Percentiles rank a stretch among this genome's conserved stretches.
These are phyloP conservation scores for Myxozyma mucilagina DNA, from an alignment of 805 yeast species.

Conservation along the genomic window DNA sequence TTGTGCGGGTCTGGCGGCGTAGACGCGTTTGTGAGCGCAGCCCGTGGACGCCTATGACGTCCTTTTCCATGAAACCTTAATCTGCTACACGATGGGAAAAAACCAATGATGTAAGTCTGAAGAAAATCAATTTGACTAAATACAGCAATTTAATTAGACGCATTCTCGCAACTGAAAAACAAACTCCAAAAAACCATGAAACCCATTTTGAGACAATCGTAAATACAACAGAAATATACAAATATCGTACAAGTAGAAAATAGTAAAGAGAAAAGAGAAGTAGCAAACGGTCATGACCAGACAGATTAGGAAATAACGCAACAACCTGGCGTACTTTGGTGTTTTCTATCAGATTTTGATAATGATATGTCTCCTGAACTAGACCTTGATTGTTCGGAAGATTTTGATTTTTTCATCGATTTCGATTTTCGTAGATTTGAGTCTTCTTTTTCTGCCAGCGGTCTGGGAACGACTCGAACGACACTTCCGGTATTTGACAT, in stretches of 20 bases:
- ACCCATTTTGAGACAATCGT: not conserved
- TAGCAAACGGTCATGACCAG: not conserved
- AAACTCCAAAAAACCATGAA: not conserved
- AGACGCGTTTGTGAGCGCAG: too few species aligned
- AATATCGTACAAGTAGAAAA: not conserved
- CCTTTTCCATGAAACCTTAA: not conserved
- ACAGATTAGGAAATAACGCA: not conserved
- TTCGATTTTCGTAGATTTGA: not conserved
- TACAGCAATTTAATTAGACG: not conserved
- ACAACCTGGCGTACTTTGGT: not conserved
- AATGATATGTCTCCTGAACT: not conserved
- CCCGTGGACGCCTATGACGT: not conserved
- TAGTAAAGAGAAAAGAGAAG: not conserved
- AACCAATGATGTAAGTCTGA: not conserved
- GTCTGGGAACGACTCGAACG: not conserved
- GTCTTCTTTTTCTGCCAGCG: not conserved
- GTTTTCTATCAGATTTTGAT: not conserved
- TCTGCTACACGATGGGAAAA: not conserved
- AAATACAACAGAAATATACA: not conserved
- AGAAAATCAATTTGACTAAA: not conserved
- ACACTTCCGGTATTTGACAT: constrained; percentile 7
- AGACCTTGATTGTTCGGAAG: not conserved
- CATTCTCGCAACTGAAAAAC: not conserved
- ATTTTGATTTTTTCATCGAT: not conserved
- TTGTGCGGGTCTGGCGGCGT: too few species aligned